phyloP scores from a whole-genome alignment of 176 grass and related monocot species.

The Eremochloa ophiuroides region DNA sequence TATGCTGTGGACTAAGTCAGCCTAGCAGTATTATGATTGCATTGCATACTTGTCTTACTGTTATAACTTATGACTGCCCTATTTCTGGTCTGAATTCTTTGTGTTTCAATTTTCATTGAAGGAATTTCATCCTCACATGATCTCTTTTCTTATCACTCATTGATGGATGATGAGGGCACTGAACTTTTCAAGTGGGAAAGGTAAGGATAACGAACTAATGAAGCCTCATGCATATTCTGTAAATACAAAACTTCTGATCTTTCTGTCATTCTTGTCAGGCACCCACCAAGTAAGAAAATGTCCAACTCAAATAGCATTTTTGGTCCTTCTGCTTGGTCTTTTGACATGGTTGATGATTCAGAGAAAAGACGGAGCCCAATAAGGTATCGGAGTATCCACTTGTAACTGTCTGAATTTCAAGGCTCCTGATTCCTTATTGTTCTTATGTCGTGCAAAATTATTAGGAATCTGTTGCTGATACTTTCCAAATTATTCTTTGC shows the following conservation, averaged over 20 bases:
- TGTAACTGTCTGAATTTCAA: slow-evolving; percentile 1
- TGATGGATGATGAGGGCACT: slow-evolving; percentile 24
- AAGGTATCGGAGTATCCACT: slow-evolving; percentile 28
- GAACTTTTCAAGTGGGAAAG: slow-evolving; percentile 42
- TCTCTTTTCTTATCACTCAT: slow-evolving; percentile 30
- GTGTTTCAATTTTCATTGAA: slow-evolving; percentile 8
- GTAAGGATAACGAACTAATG: slow-evolving; percentile 34
- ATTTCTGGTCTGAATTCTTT: not conserved
- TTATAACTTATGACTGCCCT: not conserved
- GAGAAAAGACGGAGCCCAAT: slow-evolving; percentile 42
- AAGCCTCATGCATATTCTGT: slow-evolving; percentile 1
- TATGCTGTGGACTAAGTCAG: not conserved
- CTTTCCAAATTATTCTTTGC: slow-evolving; percentile 34
- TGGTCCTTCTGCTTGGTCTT: slow-evolving; percentile 35
- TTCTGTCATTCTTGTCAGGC: slow-evolving; percentile 29
- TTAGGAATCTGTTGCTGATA: slow-evolving; percentile 9
- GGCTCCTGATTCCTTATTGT: slow-evolving; percentile 8
- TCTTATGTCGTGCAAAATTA: slow-evolving; percentile 12
- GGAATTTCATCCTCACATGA: slow-evolving; percentile 29
- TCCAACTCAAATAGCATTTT: slow-evolving; percentile 27
- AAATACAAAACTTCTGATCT: slow-evolving; percentile 13
- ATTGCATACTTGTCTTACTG: slow-evolving; percentile 2
- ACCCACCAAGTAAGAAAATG: slow-evolving; percentile 28
- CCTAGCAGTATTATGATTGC: slow-evolving; percentile 1
- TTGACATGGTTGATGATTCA: slow-evolving; percentile 38